Conservation (phyloP, 352 stramenopile species). For the Saprolegnia parasitica region DNA sequence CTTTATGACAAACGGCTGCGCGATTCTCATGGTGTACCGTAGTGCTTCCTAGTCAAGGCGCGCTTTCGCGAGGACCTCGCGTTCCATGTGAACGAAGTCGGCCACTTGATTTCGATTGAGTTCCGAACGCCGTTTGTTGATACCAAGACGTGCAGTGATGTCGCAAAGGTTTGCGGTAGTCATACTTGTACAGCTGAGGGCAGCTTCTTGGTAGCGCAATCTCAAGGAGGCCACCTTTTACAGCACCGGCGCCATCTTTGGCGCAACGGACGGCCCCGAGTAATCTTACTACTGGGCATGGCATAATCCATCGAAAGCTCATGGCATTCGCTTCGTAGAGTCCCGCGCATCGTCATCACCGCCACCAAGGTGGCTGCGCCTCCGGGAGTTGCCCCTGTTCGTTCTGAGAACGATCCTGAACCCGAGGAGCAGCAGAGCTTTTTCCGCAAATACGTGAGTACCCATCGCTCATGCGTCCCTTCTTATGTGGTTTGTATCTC, state of each 20-base stretch:
- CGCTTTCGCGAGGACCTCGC: conserved; percentile 73
- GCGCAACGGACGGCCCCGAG: conserved; percentile 55
- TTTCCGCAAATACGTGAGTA: conserved; percentile 79
- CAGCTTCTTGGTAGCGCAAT: conserved; percentile 34
- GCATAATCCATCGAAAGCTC: background rate
- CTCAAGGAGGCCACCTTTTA: conserved; percentile 59
- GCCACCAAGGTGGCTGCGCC: conserved; percentile 58
- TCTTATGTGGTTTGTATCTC: conserved; percentile 25
- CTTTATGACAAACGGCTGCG: background rate
- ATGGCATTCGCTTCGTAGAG: conserved; percentile 8
- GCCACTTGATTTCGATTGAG: conserved; percentile 75
- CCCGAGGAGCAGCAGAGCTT: conserved; percentile 73
- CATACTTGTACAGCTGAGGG: background rate
- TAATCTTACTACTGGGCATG: conserved; percentile 28
- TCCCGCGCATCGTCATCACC: conserved; percentile 18
- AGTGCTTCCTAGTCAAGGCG: conserved; percentile 70
- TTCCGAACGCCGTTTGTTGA: conserved; percentile 65
- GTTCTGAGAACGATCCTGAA: conserved; percentile 54
- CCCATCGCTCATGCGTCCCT: background rate
- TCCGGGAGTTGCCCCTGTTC: conserved; percentile 66
- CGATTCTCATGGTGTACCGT: background rate
- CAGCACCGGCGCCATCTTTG: conserved; percentile 52
- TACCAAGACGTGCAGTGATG: conserved; percentile 39
- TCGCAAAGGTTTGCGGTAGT: conserved; percentile 41
- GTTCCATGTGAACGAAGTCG: conserved; percentile 73